Evolutionary conservation across 2,329 filamentous ascomycete species (phyloP), one percentile per base, ranked within the genome.

Genomic region (Trematosphaeria pertusa): DNA sequence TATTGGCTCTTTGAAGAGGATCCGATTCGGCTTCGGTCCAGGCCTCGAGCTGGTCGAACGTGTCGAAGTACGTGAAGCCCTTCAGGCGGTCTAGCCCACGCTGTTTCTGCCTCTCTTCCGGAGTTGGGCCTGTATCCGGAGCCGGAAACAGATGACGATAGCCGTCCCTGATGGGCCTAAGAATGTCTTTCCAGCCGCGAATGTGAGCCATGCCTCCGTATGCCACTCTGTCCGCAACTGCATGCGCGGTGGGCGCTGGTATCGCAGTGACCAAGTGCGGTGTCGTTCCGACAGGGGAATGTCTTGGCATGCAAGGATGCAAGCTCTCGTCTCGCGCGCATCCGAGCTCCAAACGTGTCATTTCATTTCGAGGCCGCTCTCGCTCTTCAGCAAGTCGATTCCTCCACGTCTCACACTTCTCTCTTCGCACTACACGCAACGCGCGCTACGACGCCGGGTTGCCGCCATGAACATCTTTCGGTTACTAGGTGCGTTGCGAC

Each of bases 381-480:
- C 38, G 38, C 30, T 43, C 54, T 10, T 37, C 50, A 48, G 39
- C 42, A 33, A 34, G 31, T 46, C 33, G 39, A 43, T 21, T 28
- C 46, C 42, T 44, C 50, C 45, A 48, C 49, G 43, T 36, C 46
- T 33, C 48, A 49, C 52, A n/a, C 47, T 38, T 51, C 54, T 50
- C 46, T 50, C 31, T 6, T 12, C 15, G 20, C 31, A 17, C 21
- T 50, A 51, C 30, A 49, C 44, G 36, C 37, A 56, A 55, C 38
- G 49, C 52, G 56, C 51, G 49, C 42, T 51, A 54, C 56, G 50
- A 59, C 46, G 32, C 46, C 17, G 48, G 33, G 28, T 38, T 62
- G 54, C 59, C 71, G 81, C 54, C 59, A 87, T 88, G 85, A 89
- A 88, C 75, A 76, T 87, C 70, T 89, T 89, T 77, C 76, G 86